These are phyloP conservation scores for Camillea tinctor DNA, from an alignment of 2,329 filamentous ascomycete genomes.

Conservation along the genomic window DNA sequence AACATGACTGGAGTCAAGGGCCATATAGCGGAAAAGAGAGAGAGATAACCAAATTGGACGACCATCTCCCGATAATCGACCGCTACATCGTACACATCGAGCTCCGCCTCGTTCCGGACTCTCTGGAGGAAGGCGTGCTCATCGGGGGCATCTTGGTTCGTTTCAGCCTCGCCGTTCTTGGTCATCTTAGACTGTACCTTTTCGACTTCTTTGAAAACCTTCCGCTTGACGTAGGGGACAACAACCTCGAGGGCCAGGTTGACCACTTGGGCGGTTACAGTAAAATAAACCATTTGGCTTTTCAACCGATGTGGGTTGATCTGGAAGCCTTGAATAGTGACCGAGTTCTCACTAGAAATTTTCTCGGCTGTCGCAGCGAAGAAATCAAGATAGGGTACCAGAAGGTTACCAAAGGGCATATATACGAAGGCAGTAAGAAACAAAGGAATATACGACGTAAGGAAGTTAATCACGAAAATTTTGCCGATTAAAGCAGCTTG, in stretches of 20 bases:
- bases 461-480: slow-evolving; percentile 94
- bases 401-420: slow-evolving; percentile 80
- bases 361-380: slow-evolving; percentile 73
- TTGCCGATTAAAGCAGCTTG: slow-evolving; percentile 85
- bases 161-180: slow-evolving; percentile 46
- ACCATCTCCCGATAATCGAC: slow-evolving; percentile 92
- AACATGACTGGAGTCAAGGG: slow-evolving; percentile 88
- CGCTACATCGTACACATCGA: slow-evolving; percentile 85
- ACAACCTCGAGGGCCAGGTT: slow-evolving; percentile 82
- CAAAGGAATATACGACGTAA: slow-evolving; percentile 91
- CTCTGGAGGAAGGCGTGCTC: slow-evolving; percentile 78
- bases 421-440: slow-evolving; percentile 93
- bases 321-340: slow-evolving; percentile 65
- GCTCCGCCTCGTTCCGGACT: slow-evolving; percentile 78
- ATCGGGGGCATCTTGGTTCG: slow-evolving; percentile 66
- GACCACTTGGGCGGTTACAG: slow-evolving; percentile 88
- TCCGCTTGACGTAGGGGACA: slow-evolving; percentile 80
- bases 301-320: slow-evolving; percentile 82
- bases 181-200: slow-evolving; percentile 62
- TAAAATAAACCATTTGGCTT: slow-evolving; percentile 94
- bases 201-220: slow-evolving; percentile 75
- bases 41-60: slow-evolving; percentile 79
- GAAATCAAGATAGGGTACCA: slow-evolving; percentile 83
- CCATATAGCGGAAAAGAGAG: slow-evolving; percentile 91
- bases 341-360: slow-evolving; percentile 72